These are phyloP conservation scores for Cercospora nicotianae DNA, from an alignment of 2,329 filamentous ascomycete species.

Conservation along the genomic window DNA sequence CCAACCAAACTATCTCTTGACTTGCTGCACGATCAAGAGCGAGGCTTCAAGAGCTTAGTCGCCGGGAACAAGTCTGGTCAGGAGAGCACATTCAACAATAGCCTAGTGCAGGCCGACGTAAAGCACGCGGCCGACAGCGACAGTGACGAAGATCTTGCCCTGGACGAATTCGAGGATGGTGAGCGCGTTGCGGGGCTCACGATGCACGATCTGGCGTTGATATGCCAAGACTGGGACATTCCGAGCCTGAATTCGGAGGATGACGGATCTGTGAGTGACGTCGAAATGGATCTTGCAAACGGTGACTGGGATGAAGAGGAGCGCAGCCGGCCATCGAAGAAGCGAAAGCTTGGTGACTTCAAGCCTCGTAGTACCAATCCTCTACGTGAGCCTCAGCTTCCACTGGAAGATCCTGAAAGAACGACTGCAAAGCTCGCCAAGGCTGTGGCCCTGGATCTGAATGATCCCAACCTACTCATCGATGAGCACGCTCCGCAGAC, in stretches of 20 bases:
- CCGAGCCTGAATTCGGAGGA: slow-evolving; percentile 54
- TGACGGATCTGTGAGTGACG: slow-evolving; percentile 19
- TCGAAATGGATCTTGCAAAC: slow-evolving; percentile 25
- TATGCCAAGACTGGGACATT: slow-evolving; percentile 83
- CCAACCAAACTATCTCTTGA: slow-evolving; percentile 89
- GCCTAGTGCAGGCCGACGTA: slow-evolving; percentile 54
- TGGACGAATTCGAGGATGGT: slow-evolving; percentile 56
- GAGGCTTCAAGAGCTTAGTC: slow-evolving; percentile 73
- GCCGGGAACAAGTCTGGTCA: slow-evolving; percentile 47
- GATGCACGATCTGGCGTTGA: slow-evolving; percentile 76
- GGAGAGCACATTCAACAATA: slow-evolving; percentile 44
- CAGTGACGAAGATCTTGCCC: slow-evolving; percentile 49
- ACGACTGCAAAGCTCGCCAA: slow-evolving; percentile 72
- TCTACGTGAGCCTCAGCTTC: slow-evolving; percentile 36
- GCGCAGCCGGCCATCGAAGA: slow-evolving; percentile 57
- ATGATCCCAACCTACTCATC: slow-evolving; percentile 82
- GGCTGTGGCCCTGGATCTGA: slow-evolving; percentile 78
- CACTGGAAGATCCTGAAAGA: slow-evolving; percentile 77
- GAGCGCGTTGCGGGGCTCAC: slow-evolving; percentile 73
- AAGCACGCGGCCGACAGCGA: slow-evolving; percentile 54
- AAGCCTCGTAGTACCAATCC: slow-evolving; percentile 25
- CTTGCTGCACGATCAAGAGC: slow-evolving; percentile 80
- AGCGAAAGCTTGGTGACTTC: slow-evolving; percentile 56
- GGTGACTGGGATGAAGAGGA: slow-evolving; percentile 41
- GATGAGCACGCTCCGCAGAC: slow-evolving; percentile 69